Evolutionary conservation across 1,284 basidiomycete species (phyloP), one percentile per base, ranked within the genome.

Genomic region (Rhodotorula sp.): DNA sequence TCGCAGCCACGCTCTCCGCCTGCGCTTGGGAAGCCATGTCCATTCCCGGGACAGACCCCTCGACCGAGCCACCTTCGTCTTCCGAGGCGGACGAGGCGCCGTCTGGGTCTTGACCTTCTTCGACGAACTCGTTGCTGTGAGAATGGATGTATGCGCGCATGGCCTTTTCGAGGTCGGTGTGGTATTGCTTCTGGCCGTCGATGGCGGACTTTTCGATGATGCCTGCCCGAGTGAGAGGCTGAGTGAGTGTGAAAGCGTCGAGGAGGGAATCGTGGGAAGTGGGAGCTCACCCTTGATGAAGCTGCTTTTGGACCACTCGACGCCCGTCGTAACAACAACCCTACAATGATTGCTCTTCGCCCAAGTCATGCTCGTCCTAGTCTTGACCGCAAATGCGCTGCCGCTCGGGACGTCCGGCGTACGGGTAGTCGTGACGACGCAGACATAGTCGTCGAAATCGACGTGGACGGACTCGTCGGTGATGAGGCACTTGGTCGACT

Each of bases 361-460:
- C 94, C 94, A 99, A 80, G 87, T 98, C 66, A 99, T 85, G 79
- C 94, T 98, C 16, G 93, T 96, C 75, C 88, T 84, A 24, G 95
- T 98, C 84, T 94, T 95, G 77, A 98, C 92, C 7, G 87, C 84
- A 79, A 99, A 99, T 56, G 91, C 91, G 6, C 89, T 86, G 1
- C 95, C 95, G 73, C 88, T 91, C 0, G 95, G 95, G 13, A 98
- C 94, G 69, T 99, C 95, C 0, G 94, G 95, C 15, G 93, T 96
- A 62, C 86, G 84, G 16, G 96, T 98, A 10, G 92, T 95, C 37
- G 94, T 96, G 47, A 96, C 76, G 77, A 89, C 92, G 51, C 86
- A 84, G 50, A 94, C 86, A 75, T 89, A 91, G 68, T 92, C 86
- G 67, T 97, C 91, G 76, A 89, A 90, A 77, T 99, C 92, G 76